Evolutionary conservation across 2,329 filamentous ascomycete species (phyloP).

Genomic region (Rhytidhysteron rufulum): DNA sequence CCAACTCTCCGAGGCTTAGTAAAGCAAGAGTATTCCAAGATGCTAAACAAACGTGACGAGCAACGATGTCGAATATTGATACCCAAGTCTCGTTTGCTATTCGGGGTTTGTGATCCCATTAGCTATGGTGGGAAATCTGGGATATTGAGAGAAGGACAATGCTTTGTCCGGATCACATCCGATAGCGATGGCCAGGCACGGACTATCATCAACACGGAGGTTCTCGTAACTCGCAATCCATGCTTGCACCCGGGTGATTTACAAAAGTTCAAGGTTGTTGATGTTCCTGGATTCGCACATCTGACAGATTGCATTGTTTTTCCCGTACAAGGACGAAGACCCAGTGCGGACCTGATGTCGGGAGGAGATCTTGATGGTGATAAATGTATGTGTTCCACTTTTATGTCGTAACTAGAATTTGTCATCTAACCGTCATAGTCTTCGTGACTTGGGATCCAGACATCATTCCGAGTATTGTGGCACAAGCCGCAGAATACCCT

Average conservation of each 20-base stretch:
- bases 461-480: conserved; percentile 33
- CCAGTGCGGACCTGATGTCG: conserved; percentile 42
- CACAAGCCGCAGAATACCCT: conserved; percentile 38
- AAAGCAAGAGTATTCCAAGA: conserved; percentile 29
- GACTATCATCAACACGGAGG: conserved; percentile 33
- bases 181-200: conserved; percentile 32
- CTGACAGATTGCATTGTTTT: conserved; percentile 43
- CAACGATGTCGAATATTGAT: conserved; percentile 38
- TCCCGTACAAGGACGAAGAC: conserved; percentile 32
- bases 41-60: conserved; percentile 34
- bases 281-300: conserved; percentile 33
- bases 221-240: conserved; percentile 41
- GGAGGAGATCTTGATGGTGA: conserved; percentile 43
- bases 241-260: conserved; percentile 43
- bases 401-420: too few relatives aligned
- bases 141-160: conserved; percentile 36
- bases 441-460: conserved; percentile 43
- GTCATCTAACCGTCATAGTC: conserved; percentile 24
- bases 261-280: conserved; percentile 40
- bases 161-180: conserved; percentile 35
- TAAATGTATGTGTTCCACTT: conserved; percentile 38
- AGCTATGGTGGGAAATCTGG: conserved; percentile 11
- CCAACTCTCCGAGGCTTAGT: conserved; percentile 24
- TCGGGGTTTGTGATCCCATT: conserved; percentile 38
- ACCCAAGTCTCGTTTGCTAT: conserved; percentile 36